Evolutionary conservation across 108 stramenopile species (phyloP), one percentile per base, ranked within the genome.

Genomic region (Craspedostauros australis): DNA sequence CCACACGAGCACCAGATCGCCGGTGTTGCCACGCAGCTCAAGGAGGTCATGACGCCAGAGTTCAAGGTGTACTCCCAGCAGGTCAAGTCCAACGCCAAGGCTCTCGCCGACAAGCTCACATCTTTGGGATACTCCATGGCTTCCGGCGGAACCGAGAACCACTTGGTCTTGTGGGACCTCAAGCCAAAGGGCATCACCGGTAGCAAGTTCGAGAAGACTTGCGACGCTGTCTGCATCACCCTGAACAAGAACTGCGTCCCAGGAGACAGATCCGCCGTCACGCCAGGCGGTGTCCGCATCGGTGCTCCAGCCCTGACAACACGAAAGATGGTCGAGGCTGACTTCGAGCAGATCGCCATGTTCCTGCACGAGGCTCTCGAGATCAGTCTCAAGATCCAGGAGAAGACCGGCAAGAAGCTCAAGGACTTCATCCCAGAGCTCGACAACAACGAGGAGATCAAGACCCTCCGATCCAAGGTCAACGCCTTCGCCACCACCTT

Each of bases 1-100:
- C 99, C 99, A 2, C 99, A 99, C 72, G 95, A 95, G 71, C 96
- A 99, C 75, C 95, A 96, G 80, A 98, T 99, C 68, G 99, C 96
- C 29, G 99, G 87, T 50, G 75, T 99, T 57, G 99, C 99, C 66
- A 98, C 96, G 12, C 97, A 98, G 71, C 82, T 99, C 37, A 84
- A 92, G 82, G 97, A 99, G 75, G 94, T 93, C 33, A 73, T 69
- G 73, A 93, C 93, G 22, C 91, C 93, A 6, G 94, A 95, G 56
- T 99, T 98, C 84, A 94, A 97, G 75, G 68, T 72, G 5, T 99
- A 99, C 80, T 56, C 81, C 8, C 58, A 81, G 39, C 96, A 97
- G 65, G 95, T 98, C 8, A 86, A 86, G 65, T 77, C 74, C 68
- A 99, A 99, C 77, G 96, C 96, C 25, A 44, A 55, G 5, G 99